Percentiles rank a stretch among this genome's conserved stretches.
Conservation (phyloP, 2,329 filamentous ascomycete genomes). For the Fusarium globosum region DNA sequence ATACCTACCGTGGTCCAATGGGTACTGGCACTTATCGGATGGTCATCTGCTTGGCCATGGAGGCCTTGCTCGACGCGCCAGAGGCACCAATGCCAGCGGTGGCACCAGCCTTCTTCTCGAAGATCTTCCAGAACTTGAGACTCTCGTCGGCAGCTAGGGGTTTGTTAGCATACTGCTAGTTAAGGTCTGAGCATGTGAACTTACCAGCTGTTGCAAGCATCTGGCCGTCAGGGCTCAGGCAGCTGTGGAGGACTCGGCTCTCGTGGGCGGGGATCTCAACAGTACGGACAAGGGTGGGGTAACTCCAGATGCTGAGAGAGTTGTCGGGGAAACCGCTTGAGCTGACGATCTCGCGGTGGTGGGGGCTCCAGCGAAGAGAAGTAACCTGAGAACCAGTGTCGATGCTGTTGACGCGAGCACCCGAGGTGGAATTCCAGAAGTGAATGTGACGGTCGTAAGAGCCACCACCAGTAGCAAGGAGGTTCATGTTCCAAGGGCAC, state of each 20-base stretch:
- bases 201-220: slow-evolving; percentile 93
- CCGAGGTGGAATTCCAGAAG: slow-evolving; percentile 99
- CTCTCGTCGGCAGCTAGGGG: slow-evolving; percentile 86
- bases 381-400: slow-evolving; percentile 98
- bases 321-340: slow-evolving; percentile 99
- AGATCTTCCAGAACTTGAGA: slow-evolving; percentile 99
- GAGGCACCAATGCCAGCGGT: slow-evolving; percentile 72
- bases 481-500: slow-evolving; percentile 99
- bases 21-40: slow-evolving; percentile 71
- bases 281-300: slow-evolving; percentile 95
- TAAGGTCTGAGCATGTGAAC: slow-evolving; percentile 39
- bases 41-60: slow-evolving; percentile 95
- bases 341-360: slow-evolving; percentile 98
- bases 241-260: slow-evolving; percentile 95
- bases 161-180: slow-evolving; percentile 15
- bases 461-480: slow-evolving; percentile 94
- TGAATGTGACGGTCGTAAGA: slow-evolving; percentile 98
- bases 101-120: slow-evolving; percentile 94
- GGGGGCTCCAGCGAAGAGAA: slow-evolving; percentile 93
- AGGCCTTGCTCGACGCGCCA: slow-evolving; percentile 79
- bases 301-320: slow-evolving; percentile 98
- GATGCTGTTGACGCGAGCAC: slow-evolving; percentile 98
- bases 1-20: slow-evolving; percentile 60
- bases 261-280: slow-evolving; percentile 98
- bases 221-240: slow-evolving; percentile 95